Percentiles rank a stretch among this genome's conserved stretches.
These are phyloP conservation scores for Sanguinoderma infundibulare DNA, from an alignment of 1,284 basidiomycete species.

Conservation along the genomic window DNA sequence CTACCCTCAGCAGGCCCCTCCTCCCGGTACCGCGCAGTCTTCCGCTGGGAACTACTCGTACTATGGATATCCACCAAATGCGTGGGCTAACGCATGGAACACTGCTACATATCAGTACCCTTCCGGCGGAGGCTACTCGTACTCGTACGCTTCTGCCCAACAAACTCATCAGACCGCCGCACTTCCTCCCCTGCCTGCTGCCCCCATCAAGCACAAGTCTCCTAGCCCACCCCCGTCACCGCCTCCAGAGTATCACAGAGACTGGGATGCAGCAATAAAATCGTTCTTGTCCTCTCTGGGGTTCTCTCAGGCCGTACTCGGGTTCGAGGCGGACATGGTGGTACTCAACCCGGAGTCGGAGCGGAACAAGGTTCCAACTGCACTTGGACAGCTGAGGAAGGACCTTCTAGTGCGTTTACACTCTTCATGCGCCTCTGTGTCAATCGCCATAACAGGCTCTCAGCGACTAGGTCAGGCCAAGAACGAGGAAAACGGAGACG, in stretches of 20 bases:
- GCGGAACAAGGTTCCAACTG: slow-evolving; percentile 53
- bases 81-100: slow-evolving; percentile 35
- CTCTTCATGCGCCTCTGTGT: no score
- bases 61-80: slow-evolving; percentile 30
- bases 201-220: slow-evolving; percentile 16
- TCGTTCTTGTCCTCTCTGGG: slow-evolving; percentile 60
- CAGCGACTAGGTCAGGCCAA: slow-evolving; percentile 21
- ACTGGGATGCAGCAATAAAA: slow-evolving; percentile 67
- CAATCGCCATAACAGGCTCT: not conserved
- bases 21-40: slow-evolving; percentile 6
- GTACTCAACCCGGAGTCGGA: slow-evolving; percentile 72
- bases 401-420: slow-evolving; percentile 53
- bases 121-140: slow-evolving; percentile 16
- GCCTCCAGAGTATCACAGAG: slow-evolving; percentile 47
- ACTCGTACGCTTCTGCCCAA: slow-evolving; percentile 13
- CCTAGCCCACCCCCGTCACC: slow-evolving; percentile 38
- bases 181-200: not conserved
- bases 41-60: slow-evolving; percentile 25
- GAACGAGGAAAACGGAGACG: slow-evolving; percentile 21
- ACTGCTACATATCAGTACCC: slow-evolving; percentile 23
- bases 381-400: slow-evolving; percentile 55
- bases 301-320: slow-evolving; percentile 61
- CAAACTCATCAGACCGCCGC: not conserved
- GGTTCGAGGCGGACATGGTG: slow-evolving; percentile 72
- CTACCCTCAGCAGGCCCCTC: slow-evolving; percentile 10